phyloP scores from a whole-genome alignment of 495 filamentous ascomycete genomes.

The Lichenothelia convexa region DNA sequence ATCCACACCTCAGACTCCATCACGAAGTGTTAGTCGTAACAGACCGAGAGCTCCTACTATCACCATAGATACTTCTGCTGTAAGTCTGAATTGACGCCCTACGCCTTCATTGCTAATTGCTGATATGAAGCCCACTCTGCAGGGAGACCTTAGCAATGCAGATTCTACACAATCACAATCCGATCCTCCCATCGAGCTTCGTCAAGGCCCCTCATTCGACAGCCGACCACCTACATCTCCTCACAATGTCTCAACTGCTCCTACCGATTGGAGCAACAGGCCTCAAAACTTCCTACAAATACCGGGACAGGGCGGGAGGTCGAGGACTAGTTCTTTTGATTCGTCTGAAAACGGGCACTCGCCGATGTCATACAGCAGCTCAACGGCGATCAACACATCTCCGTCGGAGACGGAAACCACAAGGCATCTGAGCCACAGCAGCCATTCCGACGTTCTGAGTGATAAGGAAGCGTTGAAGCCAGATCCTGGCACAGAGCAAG shows the following conservation, averaged over 20 bases:
- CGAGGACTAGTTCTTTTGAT: constrained; percentile 48
- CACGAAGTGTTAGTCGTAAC: too few species aligned
- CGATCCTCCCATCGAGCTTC: constrained; percentile 35
- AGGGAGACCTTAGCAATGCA: constrained; percentile 16
- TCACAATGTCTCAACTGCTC: constrained; percentile 66
- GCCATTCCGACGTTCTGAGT: constrained; percentile 15
- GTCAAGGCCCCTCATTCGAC: constrained; percentile 49
- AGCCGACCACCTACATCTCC: constrained; percentile 69
- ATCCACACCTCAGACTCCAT: too few species aligned
- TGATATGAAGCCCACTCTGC: constrained; percentile 12
- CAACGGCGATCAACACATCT: constrained; percentile 20
- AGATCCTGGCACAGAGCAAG: constrained; percentile 49
- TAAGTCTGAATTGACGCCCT: constrained; percentile 26
- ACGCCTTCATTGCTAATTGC: constrained; percentile 10
- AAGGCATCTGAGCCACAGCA: constrained; percentile 7
- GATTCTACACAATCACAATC: constrained; percentile 7
- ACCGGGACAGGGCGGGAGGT: constrained; percentile 33
- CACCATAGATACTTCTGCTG: constrained; percentile 57
- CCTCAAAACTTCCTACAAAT: constrained; percentile 44
- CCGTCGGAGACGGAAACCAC: constrained; percentile 24
- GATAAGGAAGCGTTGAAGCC: constrained; percentile 47
- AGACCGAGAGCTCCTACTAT: constrained; percentile 36
- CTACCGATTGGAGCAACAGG: constrained; percentile 28
- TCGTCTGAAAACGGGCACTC: constrained; percentile 31
- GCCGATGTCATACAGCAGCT: constrained; percentile 31